phyloP scores from a whole-genome alignment of 306 rosid species.

The Hippophae rhamnoides region DNA sequence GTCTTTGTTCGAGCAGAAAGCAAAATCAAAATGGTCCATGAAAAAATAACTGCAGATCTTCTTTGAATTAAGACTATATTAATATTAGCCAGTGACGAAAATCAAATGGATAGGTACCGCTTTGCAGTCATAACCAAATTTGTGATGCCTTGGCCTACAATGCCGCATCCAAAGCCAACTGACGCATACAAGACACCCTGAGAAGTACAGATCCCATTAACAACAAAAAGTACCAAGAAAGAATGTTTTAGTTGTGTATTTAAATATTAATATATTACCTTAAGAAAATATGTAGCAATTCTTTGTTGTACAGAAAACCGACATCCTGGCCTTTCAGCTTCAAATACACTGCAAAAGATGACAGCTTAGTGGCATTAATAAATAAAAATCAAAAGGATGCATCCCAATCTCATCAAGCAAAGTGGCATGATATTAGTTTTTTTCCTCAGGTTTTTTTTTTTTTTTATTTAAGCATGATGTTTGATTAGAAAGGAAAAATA shows the following conservation, averaged over 20 bases:
- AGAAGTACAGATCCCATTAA: slow-evolving; percentile 9
- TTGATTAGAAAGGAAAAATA: background rate
- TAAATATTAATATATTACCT: slow-evolving; percentile 18
- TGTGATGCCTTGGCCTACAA: slow-evolving; percentile 92
- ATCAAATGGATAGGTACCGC: slow-evolving; percentile 37
- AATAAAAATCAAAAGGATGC: background rate
- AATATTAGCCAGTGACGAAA: slow-evolving; percentile 1
- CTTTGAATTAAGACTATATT: too few species aligned
- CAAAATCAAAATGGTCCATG: too few species aligned
- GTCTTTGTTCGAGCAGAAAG: too few species aligned
- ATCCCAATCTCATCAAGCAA: background rate
- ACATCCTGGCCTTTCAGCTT: slow-evolving; percentile 43
- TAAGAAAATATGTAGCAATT: slow-evolving; percentile 33
- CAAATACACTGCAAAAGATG: slow-evolving; percentile 35
- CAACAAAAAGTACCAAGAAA: background rate
- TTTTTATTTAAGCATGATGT: too few species aligned
- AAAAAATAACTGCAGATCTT: too few species aligned
- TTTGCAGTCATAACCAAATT: slow-evolving; percentile 85
- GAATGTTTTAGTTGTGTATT: background rate
- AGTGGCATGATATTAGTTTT: too few species aligned
- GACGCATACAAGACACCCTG: slow-evolving; percentile 86
- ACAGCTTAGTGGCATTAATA: background rate
- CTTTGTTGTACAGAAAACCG: slow-evolving; percentile 34
- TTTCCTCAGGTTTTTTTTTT: too few species aligned
- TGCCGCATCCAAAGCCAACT: slow-evolving; percentile 91